Evolutionary conservation across 257 asterid genomes (phyloP), one percentile per base, ranked within the genome.

Genomic region (Solanum pennellii): DNA sequence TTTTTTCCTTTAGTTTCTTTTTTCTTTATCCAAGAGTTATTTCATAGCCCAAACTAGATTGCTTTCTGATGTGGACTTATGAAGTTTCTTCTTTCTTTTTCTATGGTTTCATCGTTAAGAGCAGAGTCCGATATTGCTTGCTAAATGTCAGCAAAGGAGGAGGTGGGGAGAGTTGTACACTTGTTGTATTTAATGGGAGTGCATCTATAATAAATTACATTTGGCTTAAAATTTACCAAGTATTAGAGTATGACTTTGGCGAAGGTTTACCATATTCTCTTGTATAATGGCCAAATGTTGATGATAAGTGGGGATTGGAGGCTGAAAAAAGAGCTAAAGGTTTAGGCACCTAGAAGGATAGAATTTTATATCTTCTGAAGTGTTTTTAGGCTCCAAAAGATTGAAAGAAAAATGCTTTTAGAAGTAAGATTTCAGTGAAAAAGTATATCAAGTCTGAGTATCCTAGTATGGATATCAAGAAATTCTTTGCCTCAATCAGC

Each of bases 341-440:
- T 66, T 87, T 92, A 56, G 99, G 99, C 10, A 77, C 87, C 87
- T 90, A 82, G 90, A 5, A 74, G 89, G 98, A 44, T 44, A 12
- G 15, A 44, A 12, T 12, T 44, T 44, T 44, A 44, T 44, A 44
- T 44, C 49, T 44, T 44, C 5, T 1, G 49, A 12, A 12, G 5
- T 1, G 5, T 12, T 44, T 44, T 12, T 14, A 44, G 15, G 15
- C 14, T 44, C 15, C 2, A 3, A 44, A 44, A 44, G 15, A 12
- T 44, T 2, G 15, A 44, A 44, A 27, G 82, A 90, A 21, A 89
- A 72, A 49, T 68, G 85, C 86, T 47, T 93, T 94, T 14, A 90
- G 92, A 12, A 96, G 98, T 93, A 92, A 33, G 90, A 94, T 89
- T 35, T 91, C 98, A 0, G 89, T 94, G 20, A 91, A 91, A 89